Evolutionary conservation across 169 alveolate genomes (phyloP).

Genomic region (Eimeria mitis): DNA sequence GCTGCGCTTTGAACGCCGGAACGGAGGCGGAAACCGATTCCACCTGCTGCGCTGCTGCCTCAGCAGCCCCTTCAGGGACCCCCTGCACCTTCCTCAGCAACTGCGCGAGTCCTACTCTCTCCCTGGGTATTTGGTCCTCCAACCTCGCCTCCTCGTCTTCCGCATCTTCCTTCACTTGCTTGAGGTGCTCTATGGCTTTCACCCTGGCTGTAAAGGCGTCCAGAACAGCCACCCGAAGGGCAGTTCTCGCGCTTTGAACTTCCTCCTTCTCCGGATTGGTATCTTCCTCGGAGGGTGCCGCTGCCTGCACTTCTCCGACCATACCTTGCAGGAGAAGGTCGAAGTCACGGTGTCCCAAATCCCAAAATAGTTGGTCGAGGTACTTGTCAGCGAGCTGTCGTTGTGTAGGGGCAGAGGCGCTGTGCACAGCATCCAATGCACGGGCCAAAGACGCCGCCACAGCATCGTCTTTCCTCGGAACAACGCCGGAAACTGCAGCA

Average conservation of each 20-base stretch:
- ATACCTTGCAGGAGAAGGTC: not conserved
- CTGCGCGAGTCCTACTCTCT: not conserved
- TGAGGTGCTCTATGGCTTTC: not conserved
- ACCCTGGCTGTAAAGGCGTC: not conserved
- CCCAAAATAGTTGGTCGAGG: not conserved
- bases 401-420: not conserved
- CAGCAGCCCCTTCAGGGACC: not conserved
- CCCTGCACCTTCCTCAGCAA: not conserved
- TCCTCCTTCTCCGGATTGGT: not conserved
- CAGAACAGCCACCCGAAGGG: not conserved
- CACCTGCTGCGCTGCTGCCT: not conserved
- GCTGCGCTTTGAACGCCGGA: not conserved
- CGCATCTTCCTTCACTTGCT: not conserved
- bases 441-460: not conserved
- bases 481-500: not conserved
- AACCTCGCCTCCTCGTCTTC: not conserved
- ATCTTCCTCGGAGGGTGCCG: not conserved
- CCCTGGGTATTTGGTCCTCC: not conserved
- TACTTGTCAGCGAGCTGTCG: not conserved
- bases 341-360: not conserved
- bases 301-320: not conserved
- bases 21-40: not conserved
- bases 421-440: not conserved
- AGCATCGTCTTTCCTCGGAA: not conserved
- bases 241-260: not conserved